Evolutionary conservation across 768 basidiomycete genomes (phyloP).

Genomic region (Termitomyces sp.): DNA sequence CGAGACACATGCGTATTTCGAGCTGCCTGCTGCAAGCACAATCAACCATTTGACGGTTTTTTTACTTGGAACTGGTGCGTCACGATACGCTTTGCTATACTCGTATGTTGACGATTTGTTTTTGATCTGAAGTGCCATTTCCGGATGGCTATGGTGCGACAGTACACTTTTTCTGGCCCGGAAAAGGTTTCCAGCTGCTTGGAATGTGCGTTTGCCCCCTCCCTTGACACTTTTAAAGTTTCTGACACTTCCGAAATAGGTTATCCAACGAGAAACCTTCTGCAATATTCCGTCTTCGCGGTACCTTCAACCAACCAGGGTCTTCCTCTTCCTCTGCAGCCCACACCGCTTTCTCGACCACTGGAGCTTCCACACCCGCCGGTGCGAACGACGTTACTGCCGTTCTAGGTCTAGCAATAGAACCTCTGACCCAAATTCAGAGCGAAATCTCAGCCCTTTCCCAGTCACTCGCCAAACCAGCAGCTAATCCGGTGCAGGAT

Average conservation of each 20-base stretch:
- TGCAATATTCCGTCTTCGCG: constrained; percentile 78
- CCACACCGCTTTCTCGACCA: constrained; percentile 32
- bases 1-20: constrained; percentile 77
- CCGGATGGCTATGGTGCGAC: constrained; percentile 81
- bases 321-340: constrained; percentile 25
- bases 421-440: constrained; percentile 61
- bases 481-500: constrained; percentile 28
- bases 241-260: constrained; percentile 32
- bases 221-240: background rate
- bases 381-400: constrained; percentile 54
- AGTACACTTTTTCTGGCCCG: constrained; percentile 84
- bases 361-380: constrained; percentile 17
- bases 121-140: constrained; percentile 49
- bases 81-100: background rate
- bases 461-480: constrained; percentile 17
- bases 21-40: constrained; percentile 60
- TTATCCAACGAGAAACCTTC: constrained; percentile 88
- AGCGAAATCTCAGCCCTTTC: constrained; percentile 49
- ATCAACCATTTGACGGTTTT: constrained; percentile 89
- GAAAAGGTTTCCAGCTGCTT: constrained; percentile 78
- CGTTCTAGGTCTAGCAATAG: constrained; percentile 74
- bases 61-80: constrained; percentile 67
- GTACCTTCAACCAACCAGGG: constrained; percentile 43
- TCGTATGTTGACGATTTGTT: background rate
- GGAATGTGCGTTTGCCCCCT: constrained; percentile 57